Base-by-base conservation (phyloP, 2,329 filamentous ascomycete genomes). In the Clarireedia hainanense region DNA sequence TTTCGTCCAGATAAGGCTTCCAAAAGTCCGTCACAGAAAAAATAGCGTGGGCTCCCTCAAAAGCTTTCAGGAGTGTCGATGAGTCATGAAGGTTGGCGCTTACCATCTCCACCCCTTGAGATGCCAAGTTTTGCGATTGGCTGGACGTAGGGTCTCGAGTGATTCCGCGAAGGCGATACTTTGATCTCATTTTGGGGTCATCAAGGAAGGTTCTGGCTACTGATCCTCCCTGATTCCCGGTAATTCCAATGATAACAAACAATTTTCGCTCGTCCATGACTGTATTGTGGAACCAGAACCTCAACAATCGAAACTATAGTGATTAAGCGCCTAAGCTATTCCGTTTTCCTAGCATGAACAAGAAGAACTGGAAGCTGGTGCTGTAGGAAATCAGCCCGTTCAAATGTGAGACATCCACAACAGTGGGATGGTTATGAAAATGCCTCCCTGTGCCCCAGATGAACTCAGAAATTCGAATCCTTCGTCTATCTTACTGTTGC, bases 21-120 rank as follows among this genome's bases (percentile, higher is more conserved):
- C 37, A 82, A 68, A 77, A 82, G 58, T 81, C 74, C 0, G 79
- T 82, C 50, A 79, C 75, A 58, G 73, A 72, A 67, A 81, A 82
- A 58, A 83, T 78, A 58, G 74, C 64, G 55, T 75, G 72, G 26
- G 77, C 77, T 7, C 74, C 75, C 1, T 60, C 42, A 56, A 79
- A 77, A 0, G 73, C 75, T 0, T 61, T 17, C 30, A 67, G 58
- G 14, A 79, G 70, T 4, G 67, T 68, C 4, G 59, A 55, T 3
- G 66, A 60, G 36, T 76, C 71, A 52, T 73, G 67, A 20, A 76
- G 65, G 14, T 79, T 70, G 2, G 70, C 75, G n/a, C 58, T 42
- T 20, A 76, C 70, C 20, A 77, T 57, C 57, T 78, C 74, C 24
- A 67, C 70, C 1, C 76, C 76, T 3, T 65, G 62, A 0, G 61